phyloP scores from a whole-genome alignment of 768 basidiomycete genomes.

The Hygrophorus russula region DNA sequence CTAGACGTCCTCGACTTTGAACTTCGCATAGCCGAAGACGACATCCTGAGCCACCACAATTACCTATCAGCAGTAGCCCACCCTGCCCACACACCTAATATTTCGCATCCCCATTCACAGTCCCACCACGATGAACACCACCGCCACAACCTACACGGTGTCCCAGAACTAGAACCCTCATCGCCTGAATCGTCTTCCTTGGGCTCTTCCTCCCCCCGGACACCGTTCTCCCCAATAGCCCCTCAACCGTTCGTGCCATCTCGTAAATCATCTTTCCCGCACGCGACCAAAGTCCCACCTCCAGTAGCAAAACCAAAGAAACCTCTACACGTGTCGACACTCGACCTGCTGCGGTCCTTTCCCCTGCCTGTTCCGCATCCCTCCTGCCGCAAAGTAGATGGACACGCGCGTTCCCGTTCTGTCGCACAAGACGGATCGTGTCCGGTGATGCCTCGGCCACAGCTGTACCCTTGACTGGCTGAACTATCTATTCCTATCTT shows the following conservation, averaged over 20 bases:
- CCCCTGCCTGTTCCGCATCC: slow-evolving; percentile 29
- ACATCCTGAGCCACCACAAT: slow-evolving; percentile 44
- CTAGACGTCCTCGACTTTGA: slow-evolving; percentile 73
- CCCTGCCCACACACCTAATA: slow-evolving; percentile 3
- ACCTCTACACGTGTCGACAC: slow-evolving; percentile 24
- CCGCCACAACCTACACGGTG: slow-evolving; percentile 7
- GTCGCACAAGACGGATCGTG: no score
- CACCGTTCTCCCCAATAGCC: slow-evolving; percentile 13
- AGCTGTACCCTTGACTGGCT: no score
- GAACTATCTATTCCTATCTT: no score
- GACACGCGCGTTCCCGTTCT: slow-evolving; percentile 5
- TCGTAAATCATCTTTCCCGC: slow-evolving; percentile 10
- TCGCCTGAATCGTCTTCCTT: slow-evolving; percentile 27
- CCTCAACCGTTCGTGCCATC: slow-evolving; percentile 7
- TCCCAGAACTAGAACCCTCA: slow-evolving; percentile 35
- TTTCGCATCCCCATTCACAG: neutral
- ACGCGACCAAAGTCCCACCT: slow-evolving; percentile 12
- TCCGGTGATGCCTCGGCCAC: no score
- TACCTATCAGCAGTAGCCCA: slow-evolving; percentile 20
- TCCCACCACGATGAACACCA: slow-evolving; percentile 10
- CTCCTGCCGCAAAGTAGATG: slow-evolving; percentile 12
- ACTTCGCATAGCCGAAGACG: slow-evolving; percentile 51
- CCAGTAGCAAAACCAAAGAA: slow-evolving; percentile 14
- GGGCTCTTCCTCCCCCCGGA: slow-evolving; percentile 21
- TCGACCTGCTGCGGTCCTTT: slow-evolving; percentile 37